These are phyloP conservation scores for Lanmaoa rubissima DNA, from an alignment of 768 basidiomycete species.

Conservation along the genomic window DNA sequence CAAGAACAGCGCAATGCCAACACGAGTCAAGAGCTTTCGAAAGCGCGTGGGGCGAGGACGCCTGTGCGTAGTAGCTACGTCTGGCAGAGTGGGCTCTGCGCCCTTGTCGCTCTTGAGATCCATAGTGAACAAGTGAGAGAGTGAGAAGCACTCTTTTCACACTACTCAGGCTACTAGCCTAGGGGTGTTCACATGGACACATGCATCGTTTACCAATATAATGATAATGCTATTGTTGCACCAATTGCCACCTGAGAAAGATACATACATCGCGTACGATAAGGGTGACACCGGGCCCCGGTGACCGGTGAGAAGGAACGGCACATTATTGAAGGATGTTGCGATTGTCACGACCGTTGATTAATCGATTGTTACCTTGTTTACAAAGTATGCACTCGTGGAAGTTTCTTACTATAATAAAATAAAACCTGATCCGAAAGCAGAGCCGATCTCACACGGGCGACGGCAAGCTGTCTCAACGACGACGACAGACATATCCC, in stretches of 20 bases:
- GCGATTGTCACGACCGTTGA: background rate
- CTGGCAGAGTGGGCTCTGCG: conserved; percentile 6
- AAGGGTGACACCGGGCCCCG: background rate
- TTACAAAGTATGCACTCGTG: too few species aligned
- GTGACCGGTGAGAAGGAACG: too few species aligned
- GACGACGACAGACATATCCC: too few species aligned
- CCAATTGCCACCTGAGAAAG: background rate
- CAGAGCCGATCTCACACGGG: too few species aligned
- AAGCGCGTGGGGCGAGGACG: background rate
- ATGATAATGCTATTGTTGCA: background rate
- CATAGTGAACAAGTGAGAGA: conserved; percentile 11
- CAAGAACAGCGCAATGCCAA: conserved; percentile 3
- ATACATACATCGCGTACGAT: background rate
- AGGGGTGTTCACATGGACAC: conserved; percentile 8
- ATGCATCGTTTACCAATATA: background rate
- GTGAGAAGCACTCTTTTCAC: too few species aligned
- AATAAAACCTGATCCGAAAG: too few species aligned
- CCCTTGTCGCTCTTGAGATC: conserved; percentile 14
- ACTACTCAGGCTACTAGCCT: background rate
- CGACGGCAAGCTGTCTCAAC: too few species aligned
- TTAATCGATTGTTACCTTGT: background rate
- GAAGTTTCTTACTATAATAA: too few species aligned
- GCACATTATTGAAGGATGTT: background rate
- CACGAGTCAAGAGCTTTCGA: conserved; percentile 3
- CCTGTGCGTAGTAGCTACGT: background rate